phyloP scores from a whole-genome alignment of 192 early-diverging fungal genomes.

The Allomyces macrogynus region DNA sequence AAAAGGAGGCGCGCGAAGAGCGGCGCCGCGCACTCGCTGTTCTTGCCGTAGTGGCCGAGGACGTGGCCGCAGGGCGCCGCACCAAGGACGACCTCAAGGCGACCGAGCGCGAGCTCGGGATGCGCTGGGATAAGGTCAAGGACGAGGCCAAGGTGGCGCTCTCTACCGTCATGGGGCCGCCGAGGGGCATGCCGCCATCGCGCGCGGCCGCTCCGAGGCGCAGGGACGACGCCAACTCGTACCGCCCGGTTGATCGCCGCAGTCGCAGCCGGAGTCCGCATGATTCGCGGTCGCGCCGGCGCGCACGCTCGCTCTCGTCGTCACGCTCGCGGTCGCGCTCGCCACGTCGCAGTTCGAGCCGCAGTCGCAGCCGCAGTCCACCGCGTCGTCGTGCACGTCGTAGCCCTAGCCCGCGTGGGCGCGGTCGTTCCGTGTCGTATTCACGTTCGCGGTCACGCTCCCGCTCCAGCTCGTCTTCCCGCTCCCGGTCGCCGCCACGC shows the following conservation, averaged over 20 bases:
- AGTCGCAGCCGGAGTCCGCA: constrained; percentile 4
- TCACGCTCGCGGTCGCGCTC: constrained; percentile 4
- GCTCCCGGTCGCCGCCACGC: neutral
- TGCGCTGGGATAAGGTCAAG: constrained; percentile 7
- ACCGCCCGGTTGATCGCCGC: neutral
- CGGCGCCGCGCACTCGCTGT: constrained; percentile 4
- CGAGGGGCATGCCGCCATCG: constrained; percentile 2
- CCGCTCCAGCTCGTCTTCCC: neutral
- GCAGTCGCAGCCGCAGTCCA: constrained; percentile 2
- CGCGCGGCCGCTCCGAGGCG: neutral
- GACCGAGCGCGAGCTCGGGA: constrained; percentile 2
- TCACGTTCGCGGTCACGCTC: constrained; percentile 4
- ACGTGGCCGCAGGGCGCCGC: constrained; percentile 5
- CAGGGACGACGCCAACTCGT: neutral
- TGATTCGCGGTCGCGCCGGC: constrained; percentile 3
- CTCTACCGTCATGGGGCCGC: neutral
- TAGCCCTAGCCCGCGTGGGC: neutral
- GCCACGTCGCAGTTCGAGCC: constrained; percentile 2
- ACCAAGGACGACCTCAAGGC: neutral
- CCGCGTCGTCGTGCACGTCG: neutral
- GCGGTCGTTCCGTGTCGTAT: constrained; percentile 2
- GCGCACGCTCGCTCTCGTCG: constrained; percentile 6
- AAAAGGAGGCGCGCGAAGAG: constrained; percentile 12
- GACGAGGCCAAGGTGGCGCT: constrained; percentile 7
- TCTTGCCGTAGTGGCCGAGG: neutral